Conservation (phyloP, 352 stramenopile species). For the Phytophthora foliorum region DNA sequence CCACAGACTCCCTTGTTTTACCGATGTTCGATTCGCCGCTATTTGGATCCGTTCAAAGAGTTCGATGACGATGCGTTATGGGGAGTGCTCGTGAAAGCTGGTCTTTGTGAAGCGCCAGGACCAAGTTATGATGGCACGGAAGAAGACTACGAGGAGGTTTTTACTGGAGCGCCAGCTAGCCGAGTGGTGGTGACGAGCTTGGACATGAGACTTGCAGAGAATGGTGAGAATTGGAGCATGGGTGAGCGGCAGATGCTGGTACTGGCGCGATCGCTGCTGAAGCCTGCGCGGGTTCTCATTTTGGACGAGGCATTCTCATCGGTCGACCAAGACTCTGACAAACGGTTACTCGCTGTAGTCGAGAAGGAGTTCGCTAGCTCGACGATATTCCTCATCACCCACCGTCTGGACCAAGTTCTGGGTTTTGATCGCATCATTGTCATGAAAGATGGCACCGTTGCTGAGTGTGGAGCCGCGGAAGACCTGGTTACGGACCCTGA, state of each 20-base stretch:
- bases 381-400: slow-evolving; percentile 96
- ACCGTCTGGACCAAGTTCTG: slow-evolving; percentile 95
- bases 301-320: slow-evolving; percentile 81
- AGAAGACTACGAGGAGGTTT: slow-evolving; percentile 28
- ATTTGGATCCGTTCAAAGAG: slow-evolving; percentile 93
- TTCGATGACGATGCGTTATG: slow-evolving; percentile 73
- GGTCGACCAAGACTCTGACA: slow-evolving; percentile 67
- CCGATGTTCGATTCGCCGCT: slow-evolving; percentile 88
- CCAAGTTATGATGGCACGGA: slow-evolving; percentile 70
- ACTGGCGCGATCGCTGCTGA: slow-evolving; percentile 91
- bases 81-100: slow-evolving; percentile 52
- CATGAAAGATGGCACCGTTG: slow-evolving; percentile 67
- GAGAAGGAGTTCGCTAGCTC: slow-evolving; percentile 89
- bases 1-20: slow-evolving; percentile 95
- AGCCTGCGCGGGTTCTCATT: slow-evolving; percentile 92
- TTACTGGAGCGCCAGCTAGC: slow-evolving; percentile 38
- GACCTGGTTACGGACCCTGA: slow-evolving; percentile 71
- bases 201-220: slow-evolving; percentile 66
- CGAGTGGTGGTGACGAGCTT: slow-evolving; percentile 39
- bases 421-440: slow-evolving; percentile 91
- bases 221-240: slow-evolving; percentile 96
- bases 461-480: slow-evolving; percentile 86
- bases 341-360: slow-evolving; percentile 53
- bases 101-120: slow-evolving; percentile 67
- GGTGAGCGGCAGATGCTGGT: slow-evolving; percentile 97